phyloP scores from a whole-genome alignment of 2,329 filamentous ascomycete species.

The Cryoendolithus antarcticus region DNA sequence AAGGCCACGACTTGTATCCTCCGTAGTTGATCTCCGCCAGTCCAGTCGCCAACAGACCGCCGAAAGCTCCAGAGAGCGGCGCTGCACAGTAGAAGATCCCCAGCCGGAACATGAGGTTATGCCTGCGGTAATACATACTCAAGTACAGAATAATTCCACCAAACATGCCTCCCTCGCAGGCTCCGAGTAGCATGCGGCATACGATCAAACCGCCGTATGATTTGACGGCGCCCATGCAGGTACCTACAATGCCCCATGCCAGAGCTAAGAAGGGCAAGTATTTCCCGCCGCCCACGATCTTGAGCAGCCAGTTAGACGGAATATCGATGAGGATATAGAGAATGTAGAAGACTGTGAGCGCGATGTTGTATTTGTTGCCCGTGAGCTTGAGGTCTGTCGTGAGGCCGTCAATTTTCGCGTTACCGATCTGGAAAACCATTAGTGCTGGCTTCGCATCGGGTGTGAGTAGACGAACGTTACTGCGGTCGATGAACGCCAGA shows the following conservation, averaged over 20 bases:
- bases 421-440: conserved; percentile 15
- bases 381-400: conserved; percentile 27
- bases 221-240: conserved; percentile 30
- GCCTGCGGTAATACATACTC: conserved; percentile 30
- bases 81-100: conserved; percentile 24
- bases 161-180: conserved; percentile 29
- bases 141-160: conserved; percentile 31
- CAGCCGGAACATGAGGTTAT: conserved; percentile 29
- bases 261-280: conserved; percentile 29
- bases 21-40: conserved; percentile 27
- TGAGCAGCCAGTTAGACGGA: conserved; percentile 29
- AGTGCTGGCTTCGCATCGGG: too few relatives aligned
- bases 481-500: conserved; percentile 36
- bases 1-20: conserved; percentile 29
- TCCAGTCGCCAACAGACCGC: conserved; percentile 31
- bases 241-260: conserved; percentile 28
- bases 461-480: conserved; percentile 9
- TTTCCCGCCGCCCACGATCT: conserved; percentile 28
- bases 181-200: conserved; percentile 28
- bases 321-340: conserved; percentile 31
- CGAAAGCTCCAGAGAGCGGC: conserved; percentile 29
- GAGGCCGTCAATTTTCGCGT: conserved; percentile 32
- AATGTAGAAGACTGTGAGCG: conserved; percentile 34
- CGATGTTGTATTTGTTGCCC: conserved; percentile 31
- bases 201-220: conserved; percentile 29